A percentile compares a stretch with the other conserved stretches of the same genome.
These are phyloP conservation scores for Cercophora newfieldiana DNA, from an alignment of 495 filamentous ascomycete genomes.

Conservation along the genomic window DNA sequence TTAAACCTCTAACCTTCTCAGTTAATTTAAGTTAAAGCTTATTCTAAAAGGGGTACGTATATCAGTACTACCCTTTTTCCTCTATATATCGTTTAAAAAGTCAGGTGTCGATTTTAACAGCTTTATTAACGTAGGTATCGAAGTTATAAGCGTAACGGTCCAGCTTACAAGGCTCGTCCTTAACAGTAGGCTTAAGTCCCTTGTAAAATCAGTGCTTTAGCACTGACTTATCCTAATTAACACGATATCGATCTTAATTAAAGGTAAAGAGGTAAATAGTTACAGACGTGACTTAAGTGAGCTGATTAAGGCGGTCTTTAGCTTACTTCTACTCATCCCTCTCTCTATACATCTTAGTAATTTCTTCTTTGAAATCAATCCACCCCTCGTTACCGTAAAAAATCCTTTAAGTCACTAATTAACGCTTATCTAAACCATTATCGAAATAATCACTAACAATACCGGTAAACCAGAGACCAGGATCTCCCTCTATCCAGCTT, in stretches of 20 bases:
- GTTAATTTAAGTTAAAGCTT: too few relatives aligned
- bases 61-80: neutral
- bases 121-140: neutral
- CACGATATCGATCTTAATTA: neutral
- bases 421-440: too few relatives aligned
- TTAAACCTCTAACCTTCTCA: too few relatives aligned
- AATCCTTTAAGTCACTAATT: too few relatives aligned
- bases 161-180: neutral
- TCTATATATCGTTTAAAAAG: neutral
- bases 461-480: too few relatives aligned
- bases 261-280: neutral
- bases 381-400: neutral
- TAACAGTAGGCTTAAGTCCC: neutral
- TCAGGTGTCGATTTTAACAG: neutral
- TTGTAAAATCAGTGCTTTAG: neutral
- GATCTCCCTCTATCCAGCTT: too few relatives aligned
- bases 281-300: neutral
- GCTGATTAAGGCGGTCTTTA: neutral
- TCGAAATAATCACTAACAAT: too few relatives aligned
- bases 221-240: neutral
- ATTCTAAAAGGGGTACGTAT: too few relatives aligned
- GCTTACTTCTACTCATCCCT: neutral
- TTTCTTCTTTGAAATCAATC: neutral
- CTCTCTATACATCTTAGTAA: neutral
- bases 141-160: neutral